Evolutionary conservation across 805 yeast genomes (phyloP), one percentile per base, ranked within the genome.

Genomic region (Monosporozyma solicola): DNA sequence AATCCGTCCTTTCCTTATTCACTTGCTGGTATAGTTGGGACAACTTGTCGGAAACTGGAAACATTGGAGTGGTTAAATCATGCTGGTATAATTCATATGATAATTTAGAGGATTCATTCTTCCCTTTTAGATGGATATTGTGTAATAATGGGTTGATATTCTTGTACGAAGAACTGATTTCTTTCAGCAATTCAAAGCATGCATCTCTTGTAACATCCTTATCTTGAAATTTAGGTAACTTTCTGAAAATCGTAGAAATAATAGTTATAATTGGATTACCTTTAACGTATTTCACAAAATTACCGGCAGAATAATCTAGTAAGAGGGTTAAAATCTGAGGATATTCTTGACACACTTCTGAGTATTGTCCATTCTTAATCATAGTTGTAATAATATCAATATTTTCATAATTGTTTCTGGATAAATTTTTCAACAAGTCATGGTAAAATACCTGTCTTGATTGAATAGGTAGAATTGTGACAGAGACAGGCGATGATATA

Each of bases 301-400:
- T 80, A 0, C 82, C 84, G 6, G 80, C 78, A 2, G 80, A 74
- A 62, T 79, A 84, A 44, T 79, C 78, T 54, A 75, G 77, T 51
- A 85, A 61, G 48, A 84, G 56, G 22, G 68, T 70, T 13, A 83
- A 61, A 3, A 79, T 66, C 1, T 73, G 72, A 0, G 72, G 64
- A 54, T 68, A 73, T 8, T 54, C 27, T 0, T 44, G 33, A 1
- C 37, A 39, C 1, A 60, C 41, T 3, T 47, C 33, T 2, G 32
- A 32, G 29, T 56, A 51, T 2, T 60, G 50, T 0, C 43, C 31
- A 9, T 54, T 41, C 37, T 70, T 55, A 8, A 57, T 61, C 10
- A 60, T 61, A 1, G 55, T 37, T 3, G 66, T 59, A 45, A 77
- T 62, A 7, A 52, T 43, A 1, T 59, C 54, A 29, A 72, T 63